Conservation (phyloP, 2,329 filamentous ascomycete species). For the Apiospora arundinis region DNA sequence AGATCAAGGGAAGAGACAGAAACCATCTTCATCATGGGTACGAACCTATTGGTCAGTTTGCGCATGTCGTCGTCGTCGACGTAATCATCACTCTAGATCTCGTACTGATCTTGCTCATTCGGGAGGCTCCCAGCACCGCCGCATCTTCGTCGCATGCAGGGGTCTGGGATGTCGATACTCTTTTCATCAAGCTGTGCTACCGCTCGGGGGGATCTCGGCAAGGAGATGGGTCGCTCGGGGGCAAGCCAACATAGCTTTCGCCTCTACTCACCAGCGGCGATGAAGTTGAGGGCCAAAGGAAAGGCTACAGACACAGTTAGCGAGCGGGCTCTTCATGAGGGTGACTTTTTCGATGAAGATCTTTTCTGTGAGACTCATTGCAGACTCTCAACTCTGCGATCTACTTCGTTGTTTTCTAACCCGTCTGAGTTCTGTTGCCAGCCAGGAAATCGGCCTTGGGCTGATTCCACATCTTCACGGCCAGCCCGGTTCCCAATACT, state of each 20-base stretch:
- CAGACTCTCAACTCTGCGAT: conserved; percentile 1
- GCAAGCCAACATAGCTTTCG: conserved; percentile 37
- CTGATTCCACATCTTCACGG: conserved; percentile 66
- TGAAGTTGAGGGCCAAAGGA: conserved; percentile 86
- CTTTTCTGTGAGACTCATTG: conserved; percentile 21
- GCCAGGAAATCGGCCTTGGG: conserved; percentile 74
- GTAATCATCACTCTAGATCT: conserved; percentile 30
- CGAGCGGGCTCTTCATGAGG: not conserved
- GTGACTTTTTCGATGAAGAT: conserved; percentile 26
- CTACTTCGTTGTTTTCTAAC: conserved; percentile 57
- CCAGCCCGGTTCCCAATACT: conserved; percentile 65
- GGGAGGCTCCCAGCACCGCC: not conserved
- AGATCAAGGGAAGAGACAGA: conserved; percentile 33
- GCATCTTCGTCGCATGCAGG: not conserved
- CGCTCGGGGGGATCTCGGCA: conserved; percentile 62
- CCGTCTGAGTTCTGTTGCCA: conserved; percentile 82
- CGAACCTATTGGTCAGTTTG: conserved; percentile 49
- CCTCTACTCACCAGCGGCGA: conserved; percentile 85
- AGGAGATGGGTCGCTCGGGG: conserved; percentile 35
- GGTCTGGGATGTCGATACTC: not conserved
- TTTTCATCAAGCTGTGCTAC: conserved; percentile 54
- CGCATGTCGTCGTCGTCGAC: conserved; percentile 24
- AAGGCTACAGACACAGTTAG: conserved; percentile 59
- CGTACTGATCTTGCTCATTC: conserved; percentile 24
- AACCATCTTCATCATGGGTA: conserved; percentile 49